phyloP scores from a whole-genome alignment of 805 yeast species.

The Metschnikowia rubicola region DNA sequence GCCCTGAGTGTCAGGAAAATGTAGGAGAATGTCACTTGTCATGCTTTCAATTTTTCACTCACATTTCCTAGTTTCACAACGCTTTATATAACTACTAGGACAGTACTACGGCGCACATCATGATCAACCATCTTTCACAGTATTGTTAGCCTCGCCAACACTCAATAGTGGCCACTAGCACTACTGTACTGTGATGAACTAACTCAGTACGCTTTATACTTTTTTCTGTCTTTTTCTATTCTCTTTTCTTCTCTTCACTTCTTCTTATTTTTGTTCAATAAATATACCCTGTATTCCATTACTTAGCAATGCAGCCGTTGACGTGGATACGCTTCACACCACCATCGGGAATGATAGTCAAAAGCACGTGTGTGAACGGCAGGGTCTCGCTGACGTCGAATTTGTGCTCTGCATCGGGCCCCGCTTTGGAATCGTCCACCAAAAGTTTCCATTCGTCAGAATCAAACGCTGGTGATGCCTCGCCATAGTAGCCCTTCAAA shows the following conservation, averaged over 20 bases:
- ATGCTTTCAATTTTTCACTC: no score
- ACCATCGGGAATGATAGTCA: slow-evolving; percentile 92
- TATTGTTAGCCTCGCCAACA: no score
- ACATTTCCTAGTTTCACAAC: no score
- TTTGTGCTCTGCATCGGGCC: slow-evolving; percentile 79
- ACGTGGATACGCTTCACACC: slow-evolving; percentile 91
- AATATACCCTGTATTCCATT: not conserved
- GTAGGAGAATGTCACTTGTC: no score
- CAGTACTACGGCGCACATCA: no score
- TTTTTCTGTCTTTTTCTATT: no score
- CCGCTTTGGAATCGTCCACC: slow-evolving; percentile 68
- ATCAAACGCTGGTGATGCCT: slow-evolving; percentile 37
- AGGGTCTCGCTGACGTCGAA: slow-evolving; percentile 36
- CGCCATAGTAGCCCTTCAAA: slow-evolving; percentile 55
- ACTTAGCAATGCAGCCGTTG: slow-evolving; percentile 49
- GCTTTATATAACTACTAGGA: no score
- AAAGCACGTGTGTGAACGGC: slow-evolving; percentile 63
- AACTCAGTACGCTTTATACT: no score
- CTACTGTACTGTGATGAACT: no score
- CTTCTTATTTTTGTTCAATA: not conserved
- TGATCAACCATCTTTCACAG: no score
- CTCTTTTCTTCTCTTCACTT: not conserved
- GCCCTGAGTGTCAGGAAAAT: no score
- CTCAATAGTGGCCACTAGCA: no score
- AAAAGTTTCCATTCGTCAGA: slow-evolving; percentile 57